Percentiles rank a stretch among this genome's conserved stretches.
These are phyloP conservation scores for Cladophialophora yegresii DNA, from an alignment of 2,329 filamentous ascomycete genomes.

Conservation along the genomic window DNA sequence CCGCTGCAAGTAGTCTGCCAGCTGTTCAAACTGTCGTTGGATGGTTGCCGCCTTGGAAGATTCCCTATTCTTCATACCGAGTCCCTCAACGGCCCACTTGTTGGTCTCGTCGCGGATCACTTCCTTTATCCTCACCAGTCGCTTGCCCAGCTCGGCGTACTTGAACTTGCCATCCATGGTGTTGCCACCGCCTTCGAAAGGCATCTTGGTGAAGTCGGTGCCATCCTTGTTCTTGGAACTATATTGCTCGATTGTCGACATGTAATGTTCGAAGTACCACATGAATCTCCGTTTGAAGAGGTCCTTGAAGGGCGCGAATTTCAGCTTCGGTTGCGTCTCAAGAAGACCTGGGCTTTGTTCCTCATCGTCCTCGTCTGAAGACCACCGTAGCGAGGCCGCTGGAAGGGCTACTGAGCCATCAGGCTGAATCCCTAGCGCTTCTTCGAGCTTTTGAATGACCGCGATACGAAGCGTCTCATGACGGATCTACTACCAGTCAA, in stretches of 20 bases:
- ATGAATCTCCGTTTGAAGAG: conserved; percentile 87
- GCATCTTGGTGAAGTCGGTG: conserved; percentile 73
- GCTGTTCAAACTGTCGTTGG: conserved; percentile 80
- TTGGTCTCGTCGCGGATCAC: conserved; percentile 71
- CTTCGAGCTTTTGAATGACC: conserved; percentile 81
- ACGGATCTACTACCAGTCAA: conserved; percentile 63
- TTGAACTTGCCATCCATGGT: conserved; percentile 84
- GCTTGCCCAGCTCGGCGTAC: conserved; percentile 70
- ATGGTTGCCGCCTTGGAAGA: conserved; percentile 78
- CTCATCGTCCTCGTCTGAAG: conserved; percentile 42
- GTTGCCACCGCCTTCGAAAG: conserved; percentile 78
- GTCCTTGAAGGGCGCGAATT: conserved; percentile 86
- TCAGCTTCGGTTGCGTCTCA: conserved; percentile 53
- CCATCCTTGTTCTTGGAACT: conserved; percentile 63
- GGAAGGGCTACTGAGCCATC: conserved; percentile 49
- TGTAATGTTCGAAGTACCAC: conserved; percentile 93
- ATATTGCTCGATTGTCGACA: conserved; percentile 68
- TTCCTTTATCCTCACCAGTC: conserved; percentile 68
- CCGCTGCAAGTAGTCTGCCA: conserved; percentile 71
- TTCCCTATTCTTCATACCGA: conserved; percentile 63
- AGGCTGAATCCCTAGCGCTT: conserved; percentile 67
- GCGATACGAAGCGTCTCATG: conserved; percentile 88
- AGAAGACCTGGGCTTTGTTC: conserved; percentile 52
- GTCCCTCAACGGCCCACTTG: conserved; percentile 71
- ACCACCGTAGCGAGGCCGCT: conserved; percentile 13